Evolutionary conservation across 192 early-diverging fungal species (phyloP).

Genomic region (Umbelopsis isabellina): DNA sequence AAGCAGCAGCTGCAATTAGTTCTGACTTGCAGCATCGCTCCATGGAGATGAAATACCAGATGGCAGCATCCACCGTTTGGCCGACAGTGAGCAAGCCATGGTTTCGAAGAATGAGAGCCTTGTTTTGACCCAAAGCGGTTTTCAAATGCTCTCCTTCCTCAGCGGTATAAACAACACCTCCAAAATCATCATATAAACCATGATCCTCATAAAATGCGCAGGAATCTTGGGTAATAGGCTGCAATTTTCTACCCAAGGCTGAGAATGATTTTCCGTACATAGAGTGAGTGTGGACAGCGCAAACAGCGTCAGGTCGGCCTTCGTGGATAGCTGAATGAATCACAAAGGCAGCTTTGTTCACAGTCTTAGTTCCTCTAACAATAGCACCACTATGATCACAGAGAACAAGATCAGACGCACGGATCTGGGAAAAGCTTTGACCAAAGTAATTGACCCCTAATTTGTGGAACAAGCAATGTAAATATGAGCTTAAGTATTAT

Average conservation of each 20-base stretch:
- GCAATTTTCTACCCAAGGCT: slow-evolving; percentile 40
- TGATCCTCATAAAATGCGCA: slow-evolving; percentile 63
- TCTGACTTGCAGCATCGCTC: slow-evolving; percentile 60
- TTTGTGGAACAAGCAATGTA: neutral
- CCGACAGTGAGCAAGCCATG: slow-evolving; percentile 65
- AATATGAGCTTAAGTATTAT: neutral
- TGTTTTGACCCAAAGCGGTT: slow-evolving; percentile 48
- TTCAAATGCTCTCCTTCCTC: slow-evolving; percentile 61
- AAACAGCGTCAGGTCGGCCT: slow-evolving; percentile 48
- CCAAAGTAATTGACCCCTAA: slow-evolving; percentile 59
- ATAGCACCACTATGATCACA: slow-evolving; percentile 58
- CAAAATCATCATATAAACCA: slow-evolving; percentile 53
- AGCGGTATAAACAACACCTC: slow-evolving; percentile 58
- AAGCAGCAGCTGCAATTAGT: slow-evolving; percentile 54
- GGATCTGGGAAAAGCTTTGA: slow-evolving; percentile 55
- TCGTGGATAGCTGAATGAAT: slow-evolving; percentile 62
- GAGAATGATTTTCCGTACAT: slow-evolving; percentile 67
- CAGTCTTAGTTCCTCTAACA: slow-evolving; percentile 46
- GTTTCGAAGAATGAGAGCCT: slow-evolving; percentile 62
- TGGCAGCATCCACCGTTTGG: slow-evolving; percentile 53
- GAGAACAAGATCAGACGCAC: slow-evolving; percentile 56
- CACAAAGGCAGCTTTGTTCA: slow-evolving; percentile 66
- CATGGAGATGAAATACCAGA: slow-evolving; percentile 60
- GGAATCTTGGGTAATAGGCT: slow-evolving; percentile 64
- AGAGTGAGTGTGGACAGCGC: slow-evolving; percentile 60